These are phyloP conservation scores for Dothiorella sarmentorum DNA, from an alignment of 2,329 filamentous ascomycete species.

Conservation along the genomic window DNA sequence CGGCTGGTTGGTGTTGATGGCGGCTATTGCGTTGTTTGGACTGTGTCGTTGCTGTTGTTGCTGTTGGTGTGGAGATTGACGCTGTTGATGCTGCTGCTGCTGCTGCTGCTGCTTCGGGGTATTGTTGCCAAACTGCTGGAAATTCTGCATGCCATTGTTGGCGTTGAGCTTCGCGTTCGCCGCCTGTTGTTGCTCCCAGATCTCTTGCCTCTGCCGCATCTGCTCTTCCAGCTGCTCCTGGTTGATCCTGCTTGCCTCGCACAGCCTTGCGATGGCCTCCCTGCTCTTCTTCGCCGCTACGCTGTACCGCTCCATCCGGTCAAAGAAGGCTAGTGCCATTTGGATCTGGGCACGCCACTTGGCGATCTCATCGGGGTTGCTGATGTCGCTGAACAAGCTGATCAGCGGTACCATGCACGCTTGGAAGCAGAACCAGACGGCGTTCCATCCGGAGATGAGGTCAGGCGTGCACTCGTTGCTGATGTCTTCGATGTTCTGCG, in stretches of 20 bases:
- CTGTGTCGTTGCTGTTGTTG: conserved; percentile 14
- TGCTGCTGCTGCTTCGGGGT: background rate
- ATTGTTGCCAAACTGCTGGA: background rate
- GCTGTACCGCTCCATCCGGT: conserved; percentile 42
- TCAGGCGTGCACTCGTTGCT: conserved; percentile 66
- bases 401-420: conserved; percentile 76
- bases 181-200: background rate
- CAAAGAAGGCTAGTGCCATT: conserved; percentile 42
- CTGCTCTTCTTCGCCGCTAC: conserved; percentile 44
- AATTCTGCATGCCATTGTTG: background rate
- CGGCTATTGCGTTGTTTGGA: conserved; percentile 13
- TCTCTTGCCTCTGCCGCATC: background rate
- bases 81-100: conserved; percentile 10
- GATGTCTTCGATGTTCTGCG: conserved; percentile 70
- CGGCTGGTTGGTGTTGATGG: conserved; percentile 2
- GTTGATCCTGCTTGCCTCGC: conserved; percentile 37
- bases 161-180: background rate
- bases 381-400: conserved; percentile 65
- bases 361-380: conserved; percentile 37
- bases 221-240: conserved; percentile 10
- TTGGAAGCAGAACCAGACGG: conserved; percentile 78
- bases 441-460: conserved; percentile 77
- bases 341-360: conserved; percentile 43
- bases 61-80: background rate
- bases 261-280: conserved; percentile 42